These are phyloP conservation scores for Schizonepeta tenuifolia DNA, from an alignment of 257 asterid genomes.

Conservation along the genomic window DNA sequence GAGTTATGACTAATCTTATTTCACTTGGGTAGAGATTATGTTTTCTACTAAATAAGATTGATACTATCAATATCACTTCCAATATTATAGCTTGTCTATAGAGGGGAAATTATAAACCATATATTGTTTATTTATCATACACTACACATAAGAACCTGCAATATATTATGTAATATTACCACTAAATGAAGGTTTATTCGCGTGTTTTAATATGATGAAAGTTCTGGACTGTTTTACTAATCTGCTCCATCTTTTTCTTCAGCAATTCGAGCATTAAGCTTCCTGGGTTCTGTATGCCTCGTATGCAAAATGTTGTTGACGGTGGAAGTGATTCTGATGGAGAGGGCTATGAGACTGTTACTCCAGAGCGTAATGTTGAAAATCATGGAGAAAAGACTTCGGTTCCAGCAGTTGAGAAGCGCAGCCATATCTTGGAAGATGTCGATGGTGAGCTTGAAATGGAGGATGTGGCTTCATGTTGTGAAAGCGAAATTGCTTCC, in stretches of 20 bases:
- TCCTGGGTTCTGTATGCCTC: slow-evolving; percentile 84
- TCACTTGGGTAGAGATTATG: too few species aligned
- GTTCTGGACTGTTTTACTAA: slow-evolving; percentile 16
- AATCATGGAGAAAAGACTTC: slow-evolving; percentile 41
- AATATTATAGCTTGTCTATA: background rate
- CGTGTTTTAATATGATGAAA: slow-evolving; percentile 8
- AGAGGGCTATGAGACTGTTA: slow-evolving; percentile 89
- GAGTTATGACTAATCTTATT: background rate
- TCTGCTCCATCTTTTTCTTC: slow-evolving; percentile 36
- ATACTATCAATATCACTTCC: background rate
- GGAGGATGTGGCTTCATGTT: slow-evolving; percentile 90
- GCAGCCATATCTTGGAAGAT: slow-evolving; percentile 80
- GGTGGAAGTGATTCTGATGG: slow-evolving; percentile 81
- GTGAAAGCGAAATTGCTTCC: slow-evolving; percentile 53
- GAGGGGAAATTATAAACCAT: background rate
- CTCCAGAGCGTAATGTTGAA: slow-evolving; percentile 76
- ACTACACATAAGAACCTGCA: background rate
- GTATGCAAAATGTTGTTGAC: slow-evolving; percentile 73
- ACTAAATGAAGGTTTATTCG: background rate
- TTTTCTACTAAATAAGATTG: background rate
- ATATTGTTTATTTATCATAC: too few species aligned
- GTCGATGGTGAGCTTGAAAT: slow-evolving; percentile 96
- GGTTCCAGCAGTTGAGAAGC: slow-evolving; percentile 57
- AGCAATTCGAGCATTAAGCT: slow-evolving; percentile 94
- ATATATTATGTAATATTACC: background rate